Evolutionary conservation across 2,329 filamentous ascomycete species (phyloP).

Genomic region (Hysterium pulicare): DNA sequence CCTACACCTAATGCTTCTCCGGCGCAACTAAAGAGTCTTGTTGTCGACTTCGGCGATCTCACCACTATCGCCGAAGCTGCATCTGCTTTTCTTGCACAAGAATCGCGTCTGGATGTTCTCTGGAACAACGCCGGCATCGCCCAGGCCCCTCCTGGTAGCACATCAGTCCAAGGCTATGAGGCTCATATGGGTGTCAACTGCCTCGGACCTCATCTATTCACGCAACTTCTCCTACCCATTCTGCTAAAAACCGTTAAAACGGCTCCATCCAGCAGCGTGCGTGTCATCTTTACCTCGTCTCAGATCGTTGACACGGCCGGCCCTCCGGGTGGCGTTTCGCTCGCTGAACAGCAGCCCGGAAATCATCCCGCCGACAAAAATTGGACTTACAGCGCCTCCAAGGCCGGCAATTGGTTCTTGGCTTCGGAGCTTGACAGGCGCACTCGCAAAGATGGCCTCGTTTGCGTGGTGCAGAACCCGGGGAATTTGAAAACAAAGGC

Average conservation of each 20-base stretch:
- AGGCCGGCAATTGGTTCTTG: neutral
- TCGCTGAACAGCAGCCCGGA: conserved; percentile 4
- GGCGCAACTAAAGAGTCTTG: conserved; percentile 1
- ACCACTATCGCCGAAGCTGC: conserved; percentile 34
- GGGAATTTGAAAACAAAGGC: conserved; percentile 2
- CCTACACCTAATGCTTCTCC: conserved; percentile 11
- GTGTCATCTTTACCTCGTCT: conserved; percentile 10
- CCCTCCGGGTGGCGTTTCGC: conserved; percentile 11
- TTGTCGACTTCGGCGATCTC: conserved; percentile 38
- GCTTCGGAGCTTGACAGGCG: neutral
- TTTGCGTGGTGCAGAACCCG: conserved; percentile 20
- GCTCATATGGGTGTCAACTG: conserved; percentile 35
- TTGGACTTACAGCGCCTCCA: conserved; percentile 1
- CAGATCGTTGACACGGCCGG: conserved; percentile 5
- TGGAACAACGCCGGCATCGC: conserved; percentile 7
- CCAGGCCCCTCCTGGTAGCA: neutral
- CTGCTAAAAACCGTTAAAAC: conserved; percentile 21
- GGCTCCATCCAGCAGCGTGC: conserved; percentile 16
- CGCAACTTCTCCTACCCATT: conserved; percentile 28
- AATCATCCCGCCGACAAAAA: conserved; percentile 7
- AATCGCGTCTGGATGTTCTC: conserved; percentile 4
- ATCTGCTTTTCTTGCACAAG: conserved; percentile 7
- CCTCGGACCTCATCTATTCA: conserved; percentile 35
- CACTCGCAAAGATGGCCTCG: conserved; percentile 4
- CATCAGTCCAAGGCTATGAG: conserved; percentile 29